A percentile compares a stretch with the other conserved stretches of the same genome.
phyloP scores from a whole-genome alignment of 2,329 filamentous ascomycete species.

The Paradendryphiella salina region DNA sequence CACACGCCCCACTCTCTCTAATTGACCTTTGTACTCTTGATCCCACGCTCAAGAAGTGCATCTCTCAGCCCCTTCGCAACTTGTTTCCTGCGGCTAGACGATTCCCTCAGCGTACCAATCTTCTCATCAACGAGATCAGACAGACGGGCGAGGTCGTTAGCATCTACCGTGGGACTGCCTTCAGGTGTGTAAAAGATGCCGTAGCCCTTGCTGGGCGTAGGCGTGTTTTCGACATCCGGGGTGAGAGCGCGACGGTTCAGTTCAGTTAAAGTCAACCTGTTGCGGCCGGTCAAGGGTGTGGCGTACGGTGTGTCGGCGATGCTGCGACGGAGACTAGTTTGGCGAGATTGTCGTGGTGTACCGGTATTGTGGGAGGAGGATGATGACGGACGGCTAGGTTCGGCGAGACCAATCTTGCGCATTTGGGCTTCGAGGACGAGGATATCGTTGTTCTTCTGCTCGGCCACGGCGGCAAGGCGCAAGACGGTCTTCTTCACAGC shows the following conservation, averaged over 20 bases:
- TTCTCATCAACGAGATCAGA: slow-evolving; percentile 49
- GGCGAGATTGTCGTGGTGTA: slow-evolving; percentile 24
- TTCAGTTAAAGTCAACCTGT: slow-evolving; percentile 38
- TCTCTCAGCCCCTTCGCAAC: slow-evolving; percentile 47
- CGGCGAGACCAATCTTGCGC: slow-evolving; percentile 61
- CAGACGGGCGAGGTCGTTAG: slow-evolving; percentile 39
- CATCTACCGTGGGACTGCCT: slow-evolving; percentile 28
- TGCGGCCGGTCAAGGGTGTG: slow-evolving; percentile 44
- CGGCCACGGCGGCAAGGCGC: slow-evolving; percentile 90
- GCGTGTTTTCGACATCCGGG: slow-evolving; percentile 35
- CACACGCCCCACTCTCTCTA: neutral
- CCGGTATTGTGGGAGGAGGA: slow-evolving; percentile 25
- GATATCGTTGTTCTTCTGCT: slow-evolving; percentile 88
- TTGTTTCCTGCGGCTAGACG: slow-evolving; percentile 42
- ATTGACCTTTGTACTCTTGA: slow-evolving; percentile 32
- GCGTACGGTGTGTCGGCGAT: slow-evolving; percentile 38
- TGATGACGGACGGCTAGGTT: slow-evolving; percentile 29
- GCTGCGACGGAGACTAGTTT: slow-evolving; percentile 19
- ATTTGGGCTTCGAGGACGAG: slow-evolving; percentile 88
- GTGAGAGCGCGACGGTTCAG: slow-evolving; percentile 38
- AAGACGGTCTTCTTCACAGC: slow-evolving; percentile 87
- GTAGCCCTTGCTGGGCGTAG: slow-evolving; percentile 36
- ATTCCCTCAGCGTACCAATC: slow-evolving; percentile 45
- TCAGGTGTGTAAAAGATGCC: slow-evolving; percentile 44
- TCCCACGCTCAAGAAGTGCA: slow-evolving; percentile 41